phyloP scores from a whole-genome alignment of 352 stramenopile genomes.

The Globisporangium emineosum region DNA sequence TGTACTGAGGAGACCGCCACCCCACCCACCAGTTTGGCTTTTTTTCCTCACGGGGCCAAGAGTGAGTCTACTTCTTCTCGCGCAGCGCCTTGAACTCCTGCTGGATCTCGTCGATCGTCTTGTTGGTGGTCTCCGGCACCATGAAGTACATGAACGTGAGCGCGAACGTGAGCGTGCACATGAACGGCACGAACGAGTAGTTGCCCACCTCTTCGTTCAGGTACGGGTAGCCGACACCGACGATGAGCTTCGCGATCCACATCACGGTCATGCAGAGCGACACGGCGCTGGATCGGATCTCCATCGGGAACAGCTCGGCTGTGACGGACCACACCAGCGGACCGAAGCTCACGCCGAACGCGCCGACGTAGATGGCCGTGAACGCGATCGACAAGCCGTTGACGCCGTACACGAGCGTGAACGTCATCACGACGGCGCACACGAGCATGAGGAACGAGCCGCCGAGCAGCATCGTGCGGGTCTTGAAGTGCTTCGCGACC shows the following conservation, averaged over 20 bases:
- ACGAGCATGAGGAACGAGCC: constrained; percentile 47
- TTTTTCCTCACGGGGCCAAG: not conserved
- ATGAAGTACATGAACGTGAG: constrained; percentile 35
- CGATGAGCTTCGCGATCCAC: constrained; percentile 44
- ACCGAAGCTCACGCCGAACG: constrained; percentile 41
- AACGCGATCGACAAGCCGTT: constrained; percentile 40
- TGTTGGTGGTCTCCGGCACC: constrained; percentile 48
- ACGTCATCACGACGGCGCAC: constrained; percentile 40
- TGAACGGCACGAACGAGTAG: constrained; percentile 39
- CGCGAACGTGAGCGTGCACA: constrained; percentile 23
- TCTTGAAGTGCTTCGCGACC: constrained; percentile 39
- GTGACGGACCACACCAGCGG: constrained; percentile 41
- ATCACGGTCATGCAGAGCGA: constrained; percentile 39
- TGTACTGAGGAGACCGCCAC: not conserved
- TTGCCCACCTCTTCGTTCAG: constrained; percentile 28
- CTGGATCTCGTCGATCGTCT: constrained; percentile 57
- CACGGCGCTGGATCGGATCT: constrained; percentile 27
- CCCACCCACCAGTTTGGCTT: not conserved
- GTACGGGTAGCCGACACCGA: constrained; percentile 43
- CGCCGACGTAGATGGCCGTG: constrained; percentile 42
- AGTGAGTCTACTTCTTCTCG: constrained; percentile 13
- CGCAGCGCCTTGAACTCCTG: constrained; percentile 28
- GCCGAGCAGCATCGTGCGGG: constrained; percentile 53
- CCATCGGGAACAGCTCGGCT: constrained; percentile 31
- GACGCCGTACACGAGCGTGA: constrained; percentile 37